These are phyloP conservation scores for Onygenales sp. DNA, from an alignment of 2,329 filamentous ascomycete genomes.

Conservation along the genomic window DNA sequence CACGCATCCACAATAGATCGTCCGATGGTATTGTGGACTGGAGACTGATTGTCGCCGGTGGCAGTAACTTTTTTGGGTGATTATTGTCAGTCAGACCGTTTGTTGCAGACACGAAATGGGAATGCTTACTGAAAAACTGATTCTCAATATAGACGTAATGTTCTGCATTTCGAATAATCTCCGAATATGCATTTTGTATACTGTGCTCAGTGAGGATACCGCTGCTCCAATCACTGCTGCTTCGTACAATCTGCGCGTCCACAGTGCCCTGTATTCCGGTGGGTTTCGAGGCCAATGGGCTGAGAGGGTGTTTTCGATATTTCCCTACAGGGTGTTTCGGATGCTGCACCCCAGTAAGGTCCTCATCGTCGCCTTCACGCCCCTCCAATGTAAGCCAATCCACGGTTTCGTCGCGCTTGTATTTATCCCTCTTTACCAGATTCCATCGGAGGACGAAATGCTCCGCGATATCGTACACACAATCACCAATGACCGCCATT, in stretches of 20 bases:
- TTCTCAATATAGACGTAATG: constrained; percentile 97
- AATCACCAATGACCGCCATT: constrained; percentile 79
- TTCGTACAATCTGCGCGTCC: constrained; percentile 76
- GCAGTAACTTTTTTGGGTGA: constrained; percentile 52
- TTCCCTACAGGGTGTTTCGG: constrained; percentile 83
- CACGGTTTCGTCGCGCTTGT: constrained; percentile 74
- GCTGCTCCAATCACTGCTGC: constrained; percentile 59
- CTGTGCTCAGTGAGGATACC: constrained; percentile 59
- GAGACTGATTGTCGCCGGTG: constrained; percentile 73
- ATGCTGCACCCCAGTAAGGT: constrained; percentile 77
- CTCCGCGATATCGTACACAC: constrained; percentile 87
- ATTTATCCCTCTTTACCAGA: constrained; percentile 77
- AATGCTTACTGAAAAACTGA: constrained; percentile 74
- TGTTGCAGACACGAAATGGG: not conserved
- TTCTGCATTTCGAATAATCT: constrained; percentile 75
- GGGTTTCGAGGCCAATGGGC: constrained; percentile 58
- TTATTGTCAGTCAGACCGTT: not conserved
- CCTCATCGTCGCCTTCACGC: constrained; percentile 67
- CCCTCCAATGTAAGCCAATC: constrained; percentile 79
- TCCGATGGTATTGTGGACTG: constrained; percentile 81
- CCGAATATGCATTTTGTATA: constrained; percentile 74
- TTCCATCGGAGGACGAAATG: constrained; percentile 95
- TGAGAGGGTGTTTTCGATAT: constrained; percentile 71
- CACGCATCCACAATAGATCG: constrained; percentile 83
- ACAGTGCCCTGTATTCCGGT: constrained; percentile 60